Evolutionary conservation across 345 rosid genomes (phyloP).

Genomic region (Linum lewisii): DNA sequence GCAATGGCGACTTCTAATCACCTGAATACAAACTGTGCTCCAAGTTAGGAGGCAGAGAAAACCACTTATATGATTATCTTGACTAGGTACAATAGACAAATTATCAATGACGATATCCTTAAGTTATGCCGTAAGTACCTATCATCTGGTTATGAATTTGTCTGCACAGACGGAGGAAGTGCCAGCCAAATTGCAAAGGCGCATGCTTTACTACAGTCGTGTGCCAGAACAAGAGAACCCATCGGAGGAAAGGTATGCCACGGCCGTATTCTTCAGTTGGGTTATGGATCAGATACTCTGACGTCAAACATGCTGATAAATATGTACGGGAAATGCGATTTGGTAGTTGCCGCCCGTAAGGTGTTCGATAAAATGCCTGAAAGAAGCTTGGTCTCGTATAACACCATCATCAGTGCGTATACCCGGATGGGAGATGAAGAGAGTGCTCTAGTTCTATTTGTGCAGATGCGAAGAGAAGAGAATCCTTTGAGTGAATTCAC

Average conservation of each 20-base stretch:
- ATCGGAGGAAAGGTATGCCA: slow-evolving; percentile 41
- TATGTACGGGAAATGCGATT: slow-evolving; percentile 44
- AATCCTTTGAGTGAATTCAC: slow-evolving; percentile 47
- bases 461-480: slow-evolving; percentile 40
- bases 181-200: slow-evolving; percentile 13
- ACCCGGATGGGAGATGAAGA: slow-evolving; percentile 28
- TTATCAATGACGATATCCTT: not conserved
- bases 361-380: slow-evolving; percentile 65
- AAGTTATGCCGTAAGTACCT: not conserved
- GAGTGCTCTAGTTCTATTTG: slow-evolving; percentile 39
- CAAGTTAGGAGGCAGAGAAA: slow-evolving; percentile 15
- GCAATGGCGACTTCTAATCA: too few species aligned
- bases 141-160: not conserved
- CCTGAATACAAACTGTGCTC: slow-evolving; percentile 5
- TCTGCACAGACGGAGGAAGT: too few species aligned
- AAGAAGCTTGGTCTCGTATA: slow-evolving; percentile 69
- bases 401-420: slow-evolving; percentile 48
- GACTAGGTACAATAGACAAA: not conserved
- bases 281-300: slow-evolving; percentile 26
- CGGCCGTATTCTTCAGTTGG: slow-evolving; percentile 30
- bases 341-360: slow-evolving; percentile 31
- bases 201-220: slow-evolving; percentile 33
- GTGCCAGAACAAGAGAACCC: slow-evolving; percentile 31
- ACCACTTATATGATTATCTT: slow-evolving; percentile 15
- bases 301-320: slow-evolving; percentile 51